Conservation (phyloP, 768 basidiomycete species). For the Hericium alpestre region DNA sequence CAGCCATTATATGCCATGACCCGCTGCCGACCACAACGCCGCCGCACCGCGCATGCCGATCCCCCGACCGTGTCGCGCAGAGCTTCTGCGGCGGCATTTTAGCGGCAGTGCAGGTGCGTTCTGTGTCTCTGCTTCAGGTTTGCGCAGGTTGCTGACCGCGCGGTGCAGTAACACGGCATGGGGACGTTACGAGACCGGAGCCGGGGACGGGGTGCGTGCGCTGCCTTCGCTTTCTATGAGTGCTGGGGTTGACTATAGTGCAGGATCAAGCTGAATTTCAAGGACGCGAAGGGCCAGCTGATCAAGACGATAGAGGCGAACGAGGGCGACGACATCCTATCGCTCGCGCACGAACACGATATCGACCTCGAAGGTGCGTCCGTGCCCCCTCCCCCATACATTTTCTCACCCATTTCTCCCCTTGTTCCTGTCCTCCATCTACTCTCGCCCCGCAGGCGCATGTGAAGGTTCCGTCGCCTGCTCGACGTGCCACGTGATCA, state of each 20-base stretch:
- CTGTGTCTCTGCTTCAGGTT: no score
- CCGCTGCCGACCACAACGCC: no score
- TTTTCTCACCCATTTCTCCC: background rate
- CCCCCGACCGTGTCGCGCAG: no score
- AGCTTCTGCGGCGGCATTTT: no score
- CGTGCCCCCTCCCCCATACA: background rate
- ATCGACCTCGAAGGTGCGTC: conserved; percentile 85
- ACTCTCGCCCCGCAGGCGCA: conserved; percentile 49
- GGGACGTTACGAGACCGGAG: background rate
- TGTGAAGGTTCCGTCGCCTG: conserved; percentile 96
- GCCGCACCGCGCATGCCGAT: no score
- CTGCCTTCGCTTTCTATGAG: background rate
- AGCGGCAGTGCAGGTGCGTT: no score
- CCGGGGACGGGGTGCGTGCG: background rate
- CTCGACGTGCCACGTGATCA: conserved; percentile 93
- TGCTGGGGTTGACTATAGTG: background rate
- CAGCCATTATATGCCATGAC: no score
- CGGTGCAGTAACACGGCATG: background rate
- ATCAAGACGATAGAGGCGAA: conserved; percentile 85
- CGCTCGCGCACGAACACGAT: conserved; percentile 89
- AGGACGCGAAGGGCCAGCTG: conserved; percentile 74
- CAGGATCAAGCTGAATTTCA: conserved; percentile 86
- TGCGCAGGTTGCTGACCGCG: no score
- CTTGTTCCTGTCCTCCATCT: background rate
- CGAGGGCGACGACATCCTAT: conserved; percentile 88